Conservation (phyloP, 164 flowering plant genomes). For the Protea cynaroides region DNA sequence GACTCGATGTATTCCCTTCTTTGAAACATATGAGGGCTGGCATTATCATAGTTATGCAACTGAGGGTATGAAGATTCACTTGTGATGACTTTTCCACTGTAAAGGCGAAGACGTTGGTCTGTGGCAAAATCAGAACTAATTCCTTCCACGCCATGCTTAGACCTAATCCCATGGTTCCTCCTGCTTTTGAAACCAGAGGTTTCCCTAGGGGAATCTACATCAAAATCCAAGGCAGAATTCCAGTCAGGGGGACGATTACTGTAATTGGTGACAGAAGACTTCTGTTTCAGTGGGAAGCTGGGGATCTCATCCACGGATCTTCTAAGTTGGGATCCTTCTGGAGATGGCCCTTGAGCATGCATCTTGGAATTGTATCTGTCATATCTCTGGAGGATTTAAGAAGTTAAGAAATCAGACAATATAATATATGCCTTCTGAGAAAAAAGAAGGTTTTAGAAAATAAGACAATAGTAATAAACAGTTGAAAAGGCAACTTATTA, state of each 20-base stretch:
- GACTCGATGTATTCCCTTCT: slow-evolving; percentile 22
- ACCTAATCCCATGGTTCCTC: not conserved
- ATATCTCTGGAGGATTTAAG: slow-evolving; percentile 25
- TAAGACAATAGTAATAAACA: too few relatives aligned
- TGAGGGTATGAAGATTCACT: slow-evolving; percentile 18
- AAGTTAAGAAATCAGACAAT: not conserved
- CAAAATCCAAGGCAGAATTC: slow-evolving; percentile 21
- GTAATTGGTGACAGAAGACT: slow-evolving; percentile 15
- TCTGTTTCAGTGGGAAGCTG: slow-evolving; percentile 19
- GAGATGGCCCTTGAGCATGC: slow-evolving; percentile 22
- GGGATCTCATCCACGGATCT: slow-evolving; percentile 9
- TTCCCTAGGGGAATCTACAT: slow-evolving; percentile 4
- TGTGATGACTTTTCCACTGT: slow-evolving; percentile 1
- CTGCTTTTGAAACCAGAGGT: slow-evolving; percentile 4
- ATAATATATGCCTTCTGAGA: too few relatives aligned
- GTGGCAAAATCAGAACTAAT: not conserved
- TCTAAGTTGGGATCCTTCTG: slow-evolving; percentile 21
- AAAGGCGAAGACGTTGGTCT: not conserved
- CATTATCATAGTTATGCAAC: slow-evolving; percentile 18
- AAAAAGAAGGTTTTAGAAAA: too few relatives aligned
- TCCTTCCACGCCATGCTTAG: not conserved
- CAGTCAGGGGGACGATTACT: slow-evolving; percentile 13
- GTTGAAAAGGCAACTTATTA: too few relatives aligned
- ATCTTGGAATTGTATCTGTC: slow-evolving; percentile 19
- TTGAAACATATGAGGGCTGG: slow-evolving; percentile 14